Evolutionary conservation across 1,284 basidiomycete species (phyloP), one percentile per base, ranked within the genome.

Genomic region (Irpex rosettiformis): DNA sequence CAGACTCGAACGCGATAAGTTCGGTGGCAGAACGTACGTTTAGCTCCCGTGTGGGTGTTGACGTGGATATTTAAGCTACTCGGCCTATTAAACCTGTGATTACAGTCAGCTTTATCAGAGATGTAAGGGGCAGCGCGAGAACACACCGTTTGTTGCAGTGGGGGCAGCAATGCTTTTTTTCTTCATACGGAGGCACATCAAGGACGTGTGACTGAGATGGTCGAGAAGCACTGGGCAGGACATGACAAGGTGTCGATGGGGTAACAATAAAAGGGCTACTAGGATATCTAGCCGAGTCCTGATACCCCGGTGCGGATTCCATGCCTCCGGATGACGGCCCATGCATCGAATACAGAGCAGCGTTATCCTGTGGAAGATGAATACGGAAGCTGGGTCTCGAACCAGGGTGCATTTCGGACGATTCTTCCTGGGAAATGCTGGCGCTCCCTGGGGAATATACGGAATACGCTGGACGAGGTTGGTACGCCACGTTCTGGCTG

Each of bases 41-140:
- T 74, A 29, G 72, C 75, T 16, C 76, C 76, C 6, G 75, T 76
- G 64, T 77, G 76, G 2, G 73, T 76, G 61, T 76, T 76, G 59
- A 75, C 68, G 61, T 77, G 76, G 52, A 75, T 76, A 61, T 71
- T 71, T 30, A 78, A 70, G 62, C 74, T 75, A 67, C 75, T 76
- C 51, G 76, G 76, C n/a, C 76, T 70, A 63, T 76, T 76, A 67
- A 77, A 78, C 33, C 59, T 58, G 49, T 3, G 29, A 11, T 11
- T 4, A 45, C n/a, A 37, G 18, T 52, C 7, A 58, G 57, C 24
- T 11, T 13, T 22, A 22, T 8, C 42, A 28, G 18, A 51, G 16
- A 24, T 27, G 47, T 3, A 24, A 13, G 10, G n/a, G 29, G 4
- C 13, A 27, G 40, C 11, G 16, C 30, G 1, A 16, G 18, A 51